Conservation (phyloP, 164 flowering plant species). For the Vitis amurensis region DNA sequence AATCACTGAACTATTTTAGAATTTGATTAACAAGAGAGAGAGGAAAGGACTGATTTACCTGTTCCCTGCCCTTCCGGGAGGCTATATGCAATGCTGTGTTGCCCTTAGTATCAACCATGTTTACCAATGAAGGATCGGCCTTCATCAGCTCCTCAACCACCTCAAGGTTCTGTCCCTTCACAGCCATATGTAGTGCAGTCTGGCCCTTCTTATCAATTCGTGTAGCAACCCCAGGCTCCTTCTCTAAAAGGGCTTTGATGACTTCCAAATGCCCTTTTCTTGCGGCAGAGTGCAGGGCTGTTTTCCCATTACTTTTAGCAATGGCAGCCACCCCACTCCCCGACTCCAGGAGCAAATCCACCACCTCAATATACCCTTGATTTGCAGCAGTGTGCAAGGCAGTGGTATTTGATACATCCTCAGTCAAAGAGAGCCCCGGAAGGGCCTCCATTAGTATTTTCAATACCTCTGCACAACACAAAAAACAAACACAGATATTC, state of each 20-base stretch:
- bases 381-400: constrained; percentile 89
- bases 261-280: constrained; percentile 85
- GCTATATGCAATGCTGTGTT: constrained; percentile 89
- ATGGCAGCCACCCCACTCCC: constrained; percentile 70
- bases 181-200: constrained; percentile 98
- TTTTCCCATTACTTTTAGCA: constrained; percentile 88
- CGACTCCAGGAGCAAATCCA: constrained; percentile 63
- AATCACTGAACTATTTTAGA: neutral
- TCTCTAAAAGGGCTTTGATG: constrained; percentile 58
- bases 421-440: constrained; percentile 85
- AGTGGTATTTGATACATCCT: constrained; percentile 80
- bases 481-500: neutral
- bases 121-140: constrained; percentile 53
- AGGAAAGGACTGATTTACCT: constrained; percentile 40
- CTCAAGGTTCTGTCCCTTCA: constrained; percentile 72
- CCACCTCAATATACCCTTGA: constrained; percentile 79
- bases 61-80: constrained; percentile 72
- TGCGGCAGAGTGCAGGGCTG: constrained; percentile 87
- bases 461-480: constrained; percentile 54
- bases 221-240: constrained; percentile 59
- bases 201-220: constrained; percentile 91
- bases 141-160: constrained; percentile 75
- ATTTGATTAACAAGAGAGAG: neutral
- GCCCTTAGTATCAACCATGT: constrained; percentile 79
- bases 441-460: constrained; percentile 63